Evolutionary conservation across 192 early-diverging fungal species (phyloP), one percentile per base, ranked within the genome.

Genomic region (Mortierella claussenii): DNA sequence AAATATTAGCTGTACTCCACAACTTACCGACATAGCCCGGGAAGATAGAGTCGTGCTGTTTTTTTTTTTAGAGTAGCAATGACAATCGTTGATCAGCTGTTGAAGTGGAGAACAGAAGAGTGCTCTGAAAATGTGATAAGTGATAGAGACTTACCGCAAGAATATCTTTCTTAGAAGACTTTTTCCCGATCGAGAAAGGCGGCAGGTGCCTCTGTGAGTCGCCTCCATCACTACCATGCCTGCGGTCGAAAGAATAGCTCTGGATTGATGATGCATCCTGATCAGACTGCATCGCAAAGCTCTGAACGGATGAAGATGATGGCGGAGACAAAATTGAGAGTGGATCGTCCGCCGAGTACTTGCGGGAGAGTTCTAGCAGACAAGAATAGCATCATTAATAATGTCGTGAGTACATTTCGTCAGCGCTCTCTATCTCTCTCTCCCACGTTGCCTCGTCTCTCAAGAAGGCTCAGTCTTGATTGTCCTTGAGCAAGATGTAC

Each of bases 311-410:
- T 0, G 63, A 49, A 7, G 50, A 60, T 0, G 71, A 60, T 0
- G 49, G 64, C 17, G 65, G 53, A 7, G 56, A 37, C 31, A 59
- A 21, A 4, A 33, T 18, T 18, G 30, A 32, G 8, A 43, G 43
- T 4, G 64, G 56, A 32, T 76, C 71, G 17, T 76, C 71, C 8
- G 63, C 64, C 3, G 71, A 76, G 23, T 42, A 48, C 33, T 76
- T 76, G 45, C 71, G 62, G n/a, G 64, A 60, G 4, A 20, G 10
- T 27, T 47, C 65, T 67, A 37, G 27, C 4, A 23, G 36, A 32
- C 5, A 45, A 47, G 45, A 20, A 48, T 37, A 40, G 13, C 13
- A 13, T 10, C 37, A 40, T 40, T 13, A 10, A n/a, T n/a, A n/a
- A n/a, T n/a, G n/a, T n/a, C n/a, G n/a, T n/a, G n/a, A n/a, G n/a